Evolutionary conservation across 202 grass and related monocot genomes (phyloP), one percentile per base, ranked within the genome.

Genomic region (Brachypodium distachyon): DNA sequence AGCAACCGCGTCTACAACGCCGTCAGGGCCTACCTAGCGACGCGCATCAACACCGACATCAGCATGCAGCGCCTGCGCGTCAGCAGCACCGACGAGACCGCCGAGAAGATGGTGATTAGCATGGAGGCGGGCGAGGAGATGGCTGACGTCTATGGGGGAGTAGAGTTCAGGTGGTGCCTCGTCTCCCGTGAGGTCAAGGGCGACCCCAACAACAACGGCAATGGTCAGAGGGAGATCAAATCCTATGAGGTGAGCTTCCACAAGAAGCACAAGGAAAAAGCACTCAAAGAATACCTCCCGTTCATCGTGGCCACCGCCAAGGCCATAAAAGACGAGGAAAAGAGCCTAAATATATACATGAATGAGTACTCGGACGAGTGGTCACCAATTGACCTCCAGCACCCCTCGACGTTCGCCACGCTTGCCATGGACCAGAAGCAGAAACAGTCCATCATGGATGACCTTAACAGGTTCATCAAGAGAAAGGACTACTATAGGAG

Each of bases 401-500:
- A 97, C 61, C 94, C 94, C 4, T 87, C 86, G 3, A 97, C 86
- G 0, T 97, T 97, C 12, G 84, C 76, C 49, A 97, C 88, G 0
- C 55, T 97, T 17, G 91, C 94, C 36, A 90, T 97, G 77, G 88
- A 97, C 34, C 18, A 11, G 22, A 76, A 79, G 56, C 70, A 78
- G 31, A 97, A 97, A 63, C 29, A 47, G 78, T 49, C 78, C 13
- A 78, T 97, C 39, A 69, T 90, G 0, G 88, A 89, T 3, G 91
- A 97, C 59, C 88, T 97, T 9, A n/a, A 77, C 12, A 86, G 86
- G 57, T 97, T 97, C 83, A 56, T 80, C 47, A 78, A 75, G 55
- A 87, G 94, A 52, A 91, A 89, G 63, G 91, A 92, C 22, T 97
- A 97, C 55, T 97, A 97, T 19, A 87, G 66, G 43, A 86, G 73